Percentiles rank a stretch among this genome's conserved stretches.
Conservation (phyloP, 768 basidiomycete species). For the Psilocybe cyanescens region DNA sequence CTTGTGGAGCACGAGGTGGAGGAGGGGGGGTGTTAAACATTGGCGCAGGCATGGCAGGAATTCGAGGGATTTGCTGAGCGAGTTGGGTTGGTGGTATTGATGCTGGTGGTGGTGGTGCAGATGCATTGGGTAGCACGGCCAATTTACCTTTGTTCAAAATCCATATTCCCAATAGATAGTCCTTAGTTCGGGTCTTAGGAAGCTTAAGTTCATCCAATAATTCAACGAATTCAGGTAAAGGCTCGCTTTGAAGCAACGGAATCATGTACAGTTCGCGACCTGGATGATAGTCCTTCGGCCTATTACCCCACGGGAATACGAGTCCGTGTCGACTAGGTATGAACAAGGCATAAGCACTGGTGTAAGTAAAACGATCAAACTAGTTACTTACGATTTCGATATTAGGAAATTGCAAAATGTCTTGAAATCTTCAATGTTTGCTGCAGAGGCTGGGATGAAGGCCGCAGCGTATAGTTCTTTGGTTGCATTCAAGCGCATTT, state of each 20-base stretch:
- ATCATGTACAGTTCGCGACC: conserved; percentile 90
- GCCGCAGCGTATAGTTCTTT: conserved; percentile 84
- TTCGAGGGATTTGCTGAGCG: conserved; percentile 14
- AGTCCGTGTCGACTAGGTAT: conserved; percentile 77
- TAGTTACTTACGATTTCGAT: conserved; percentile 61
- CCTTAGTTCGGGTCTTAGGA: conserved; percentile 61
- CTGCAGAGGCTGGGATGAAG: conserved; percentile 57
- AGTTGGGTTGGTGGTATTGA: conserved; percentile 2
- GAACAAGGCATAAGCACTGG: conserved; percentile 5
- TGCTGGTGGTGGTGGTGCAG: conserved; percentile 21
- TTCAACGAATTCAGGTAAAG: conserved; percentile 85
- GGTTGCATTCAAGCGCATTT: conserved; percentile 73
- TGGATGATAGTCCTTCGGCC: conserved; percentile 72
- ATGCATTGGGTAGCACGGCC: conserved; percentile 42
- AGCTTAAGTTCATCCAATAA: conserved; percentile 76
- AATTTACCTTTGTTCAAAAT: conserved; percentile 85
- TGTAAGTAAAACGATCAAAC: background rate
- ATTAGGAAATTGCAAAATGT: conserved; percentile 69
- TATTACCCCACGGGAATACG: conserved; percentile 83
- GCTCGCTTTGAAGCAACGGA: conserved; percentile 66
- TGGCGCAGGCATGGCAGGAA: conserved; percentile 19
- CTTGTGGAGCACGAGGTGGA: conserved; percentile 2
- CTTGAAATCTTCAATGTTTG: conserved; percentile 55
- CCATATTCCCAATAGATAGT: conserved; percentile 83
- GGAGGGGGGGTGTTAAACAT: conserved; percentile 17